A percentile compares a stretch with the other conserved stretches of the same genome.
Conservation (phyloP, 2,329 filamentous ascomycete species). For the Alternaria tenuissima region DNA sequence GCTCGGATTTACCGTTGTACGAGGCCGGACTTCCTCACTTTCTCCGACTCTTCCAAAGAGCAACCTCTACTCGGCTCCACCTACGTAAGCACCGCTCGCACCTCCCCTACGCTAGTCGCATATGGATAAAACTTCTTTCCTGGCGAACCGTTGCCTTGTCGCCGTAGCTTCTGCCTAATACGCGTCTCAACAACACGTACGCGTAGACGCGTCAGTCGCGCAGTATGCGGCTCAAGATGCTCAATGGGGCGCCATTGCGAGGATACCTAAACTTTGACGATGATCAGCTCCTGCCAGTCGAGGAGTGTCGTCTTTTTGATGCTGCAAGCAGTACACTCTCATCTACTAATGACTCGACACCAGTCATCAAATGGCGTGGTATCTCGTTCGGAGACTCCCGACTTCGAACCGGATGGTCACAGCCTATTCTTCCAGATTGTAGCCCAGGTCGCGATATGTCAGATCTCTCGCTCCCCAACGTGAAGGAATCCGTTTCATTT, state of each 20-base stretch:
- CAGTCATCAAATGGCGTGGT: conserved; percentile 42
- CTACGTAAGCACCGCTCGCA: background rate
- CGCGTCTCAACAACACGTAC: background rate
- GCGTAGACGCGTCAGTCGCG: background rate
- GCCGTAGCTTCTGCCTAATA: background rate
- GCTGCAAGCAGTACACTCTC: conserved; percentile 32
- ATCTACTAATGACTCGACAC: conserved; percentile 9
- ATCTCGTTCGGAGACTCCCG: conserved; percentile 22
- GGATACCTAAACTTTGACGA: conserved; percentile 64
- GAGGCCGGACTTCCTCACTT: conserved; percentile 5
- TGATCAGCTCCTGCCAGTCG: conserved; percentile 60
- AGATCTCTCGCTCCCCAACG: conserved; percentile 27
- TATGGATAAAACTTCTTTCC: background rate
- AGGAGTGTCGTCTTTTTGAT: conserved; percentile 51
- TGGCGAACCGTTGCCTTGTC: background rate
- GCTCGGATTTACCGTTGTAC: background rate
- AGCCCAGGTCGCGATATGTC: conserved; percentile 4
- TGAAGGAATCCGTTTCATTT: conserved; percentile 18
- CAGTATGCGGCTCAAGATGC: conserved; percentile 55
- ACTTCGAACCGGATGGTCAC: conserved; percentile 44
- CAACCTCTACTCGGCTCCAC: conserved; percentile 7
- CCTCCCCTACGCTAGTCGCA: background rate
- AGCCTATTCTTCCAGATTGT: conserved; percentile 36
- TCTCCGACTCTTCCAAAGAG: background rate
- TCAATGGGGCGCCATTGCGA: conserved; percentile 69